phyloP scores from a whole-genome alignment of 495 filamentous ascomycete species.

The Barbatosphaeria neglecta region DNA sequence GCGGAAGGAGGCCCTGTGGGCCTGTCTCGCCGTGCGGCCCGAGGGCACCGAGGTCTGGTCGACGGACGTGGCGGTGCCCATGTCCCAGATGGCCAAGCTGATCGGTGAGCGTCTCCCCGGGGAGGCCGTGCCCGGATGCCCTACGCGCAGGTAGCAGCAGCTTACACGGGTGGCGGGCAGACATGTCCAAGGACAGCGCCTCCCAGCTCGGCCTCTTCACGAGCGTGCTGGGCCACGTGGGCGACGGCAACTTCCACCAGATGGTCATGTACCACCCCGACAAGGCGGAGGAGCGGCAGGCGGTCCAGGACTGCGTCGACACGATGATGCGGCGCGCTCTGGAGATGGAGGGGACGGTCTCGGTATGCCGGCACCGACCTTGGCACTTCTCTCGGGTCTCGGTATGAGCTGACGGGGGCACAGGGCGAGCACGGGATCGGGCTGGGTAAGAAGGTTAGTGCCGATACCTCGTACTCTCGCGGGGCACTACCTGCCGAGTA shows the following conservation, averaged over 20 bases:
- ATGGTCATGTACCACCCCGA: slow-evolving; percentile 20
- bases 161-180: no score
- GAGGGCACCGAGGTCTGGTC: slow-evolving; percentile 51
- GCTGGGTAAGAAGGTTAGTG: slow-evolving; percentile 20
- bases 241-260: slow-evolving; percentile 31
- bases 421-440: slow-evolving; percentile 24
- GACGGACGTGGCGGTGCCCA: slow-evolving; percentile 60
- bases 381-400: neutral
- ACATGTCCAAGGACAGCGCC: slow-evolving; percentile 52
- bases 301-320: slow-evolving; percentile 10
- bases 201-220: slow-evolving; percentile 52
- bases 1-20: slow-evolving; percentile 56
- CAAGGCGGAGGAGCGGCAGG: slow-evolving; percentile 8
- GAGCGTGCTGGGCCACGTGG: slow-evolving; percentile 64
- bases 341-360: slow-evolving; percentile 26
- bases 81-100: slow-evolving; percentile 56
- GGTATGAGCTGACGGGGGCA: neutral
- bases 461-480: no score
- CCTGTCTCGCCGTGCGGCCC: slow-evolving; percentile 32
- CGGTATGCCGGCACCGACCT: neutral
- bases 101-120: slow-evolving; percentile 49
- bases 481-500: neutral
- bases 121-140: no score
- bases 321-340: slow-evolving; percentile 20
- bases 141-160: no score